Evolutionary conservation across 345 rosid genomes (phyloP).

Genomic region (Kernera saxatilis): DNA sequence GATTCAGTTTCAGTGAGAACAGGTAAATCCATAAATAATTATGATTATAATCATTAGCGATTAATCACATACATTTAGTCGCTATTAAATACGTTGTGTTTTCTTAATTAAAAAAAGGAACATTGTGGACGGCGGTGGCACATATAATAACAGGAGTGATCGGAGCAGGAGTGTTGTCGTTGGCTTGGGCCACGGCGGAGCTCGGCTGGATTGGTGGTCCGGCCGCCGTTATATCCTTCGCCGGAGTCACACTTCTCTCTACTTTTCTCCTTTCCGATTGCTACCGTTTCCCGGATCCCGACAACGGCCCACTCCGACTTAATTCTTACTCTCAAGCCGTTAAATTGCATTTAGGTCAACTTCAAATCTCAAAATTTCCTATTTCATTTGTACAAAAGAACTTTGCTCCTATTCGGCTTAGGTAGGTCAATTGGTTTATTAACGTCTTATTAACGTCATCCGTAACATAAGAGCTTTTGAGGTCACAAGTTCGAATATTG

Average conservation of each 20-base stretch:
- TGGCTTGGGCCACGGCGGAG: constrained; percentile 67
- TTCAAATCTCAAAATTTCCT: neutral
- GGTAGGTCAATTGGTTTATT: neutral
- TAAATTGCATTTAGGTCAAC: constrained; percentile 42
- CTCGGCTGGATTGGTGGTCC: constrained; percentile 83
- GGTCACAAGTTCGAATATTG: neutral
- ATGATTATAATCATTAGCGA: neutral
- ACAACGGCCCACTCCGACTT: constrained; percentile 39
- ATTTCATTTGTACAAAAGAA: neutral
- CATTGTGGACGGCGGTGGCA: constrained; percentile 52
- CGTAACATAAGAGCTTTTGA: neutral
- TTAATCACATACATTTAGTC: neutral
- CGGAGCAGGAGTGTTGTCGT: constrained; percentile 76
- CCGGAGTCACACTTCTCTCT: constrained; percentile 45
- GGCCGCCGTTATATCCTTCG: constrained; percentile 36
- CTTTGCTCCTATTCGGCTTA: neutral
- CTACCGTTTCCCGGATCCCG: constrained; percentile 53
- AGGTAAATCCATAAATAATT: constrained; percentile 1
- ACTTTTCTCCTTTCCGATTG: constrained; percentile 45
- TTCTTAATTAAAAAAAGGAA: constrained; percentile 32
- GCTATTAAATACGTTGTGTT: neutral
- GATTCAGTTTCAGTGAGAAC: constrained; percentile 17
- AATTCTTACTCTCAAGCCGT: constrained; percentile 51
- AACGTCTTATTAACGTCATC: neutral
- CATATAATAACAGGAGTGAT: constrained; percentile 75